Evolutionary conservation across 2,329 filamentous ascomycete genomes (phyloP).

Genomic region (Colletotrichum acutatum): DNA sequence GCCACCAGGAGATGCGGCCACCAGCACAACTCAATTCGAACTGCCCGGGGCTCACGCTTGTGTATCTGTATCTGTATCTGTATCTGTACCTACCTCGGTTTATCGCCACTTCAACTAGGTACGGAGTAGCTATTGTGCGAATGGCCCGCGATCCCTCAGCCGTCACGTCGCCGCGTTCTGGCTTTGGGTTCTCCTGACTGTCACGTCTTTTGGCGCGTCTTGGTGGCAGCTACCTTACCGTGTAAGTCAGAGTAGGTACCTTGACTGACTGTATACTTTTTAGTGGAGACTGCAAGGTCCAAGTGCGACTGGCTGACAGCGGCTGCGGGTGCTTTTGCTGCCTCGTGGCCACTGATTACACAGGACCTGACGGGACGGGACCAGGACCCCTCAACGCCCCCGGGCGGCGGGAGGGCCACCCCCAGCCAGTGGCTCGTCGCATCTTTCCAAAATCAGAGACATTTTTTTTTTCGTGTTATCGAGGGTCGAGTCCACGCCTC

Average conservation of each 20-base stretch:
- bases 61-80: not conserved
- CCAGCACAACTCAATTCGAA: not conserved
- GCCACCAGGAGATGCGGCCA: not conserved
- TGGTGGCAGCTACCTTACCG: not conserved
- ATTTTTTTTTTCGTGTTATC: conserved; percentile 2
- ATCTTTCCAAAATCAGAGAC: conserved; percentile 23
- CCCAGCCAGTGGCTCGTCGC: conserved; percentile 26
- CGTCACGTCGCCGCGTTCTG: not conserved
- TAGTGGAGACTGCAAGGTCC: not conserved
- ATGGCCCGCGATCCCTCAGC: not conserved
- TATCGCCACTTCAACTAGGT: not conserved
- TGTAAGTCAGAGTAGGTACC: not conserved
- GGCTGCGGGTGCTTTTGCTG: conserved; percentile 5
- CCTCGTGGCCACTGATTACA: conserved; percentile 26
- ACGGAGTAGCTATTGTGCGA: no score
- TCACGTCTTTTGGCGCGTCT: not conserved
- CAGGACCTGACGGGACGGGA: conserved; percentile 1
- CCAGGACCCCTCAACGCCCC: conserved; percentile 4
- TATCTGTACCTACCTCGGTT: not conserved
- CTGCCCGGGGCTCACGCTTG: not conserved
- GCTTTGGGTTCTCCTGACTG: not conserved
- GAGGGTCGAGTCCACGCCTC: conserved; percentile 28
- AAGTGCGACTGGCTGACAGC: conserved; percentile 5
- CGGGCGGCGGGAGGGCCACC: not conserved
- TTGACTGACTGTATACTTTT: not conserved